Conservation (phyloP, 2,329 filamentous ascomycete species). For the Colletotrichum sublineola region DNA sequence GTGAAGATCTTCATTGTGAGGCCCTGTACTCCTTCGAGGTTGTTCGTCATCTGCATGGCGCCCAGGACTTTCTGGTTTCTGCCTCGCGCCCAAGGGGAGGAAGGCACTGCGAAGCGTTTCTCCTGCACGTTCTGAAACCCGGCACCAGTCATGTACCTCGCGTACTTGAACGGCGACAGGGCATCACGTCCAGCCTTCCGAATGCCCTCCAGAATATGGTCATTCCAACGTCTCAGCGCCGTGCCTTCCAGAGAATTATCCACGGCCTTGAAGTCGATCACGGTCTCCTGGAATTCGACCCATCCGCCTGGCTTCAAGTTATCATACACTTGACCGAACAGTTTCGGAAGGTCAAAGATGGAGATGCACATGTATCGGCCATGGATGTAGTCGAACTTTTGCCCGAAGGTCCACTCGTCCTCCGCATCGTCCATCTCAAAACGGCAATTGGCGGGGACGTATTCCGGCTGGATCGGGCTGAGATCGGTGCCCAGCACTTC, state of each 20-base stretch:
- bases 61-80: constrained; percentile 54
- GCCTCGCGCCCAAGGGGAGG: constrained; percentile 54
- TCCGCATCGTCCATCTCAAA: constrained; percentile 57
- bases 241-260: constrained; percentile 53
- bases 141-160: constrained; percentile 53
- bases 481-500: constrained; percentile 55
- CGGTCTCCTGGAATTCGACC: constrained; percentile 68
- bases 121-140: constrained; percentile 53
- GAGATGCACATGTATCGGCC: constrained; percentile 49
- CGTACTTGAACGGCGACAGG: constrained; percentile 53
- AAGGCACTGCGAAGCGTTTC: constrained; percentile 49
- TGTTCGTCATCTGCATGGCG: constrained; percentile 51
- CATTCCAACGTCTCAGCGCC: constrained; percentile 51
- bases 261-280: constrained; percentile 78
- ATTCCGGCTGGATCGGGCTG: constrained; percentile 56
- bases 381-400: constrained; percentile 37
- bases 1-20: constrained; percentile 51
- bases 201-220: constrained; percentile 52
- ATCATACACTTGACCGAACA: constrained; percentile 54
- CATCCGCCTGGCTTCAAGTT: constrained; percentile 54
- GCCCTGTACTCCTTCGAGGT: constrained; percentile 50
- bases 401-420: constrained; percentile 44
- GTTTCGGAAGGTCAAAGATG: constrained; percentile 51
- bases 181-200: constrained; percentile 54
- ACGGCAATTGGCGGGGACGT: constrained; percentile 54